phyloP scores from a whole-genome alignment of 2,329 filamentous ascomycete species.

The Epichloe brachyelytri region DNA sequence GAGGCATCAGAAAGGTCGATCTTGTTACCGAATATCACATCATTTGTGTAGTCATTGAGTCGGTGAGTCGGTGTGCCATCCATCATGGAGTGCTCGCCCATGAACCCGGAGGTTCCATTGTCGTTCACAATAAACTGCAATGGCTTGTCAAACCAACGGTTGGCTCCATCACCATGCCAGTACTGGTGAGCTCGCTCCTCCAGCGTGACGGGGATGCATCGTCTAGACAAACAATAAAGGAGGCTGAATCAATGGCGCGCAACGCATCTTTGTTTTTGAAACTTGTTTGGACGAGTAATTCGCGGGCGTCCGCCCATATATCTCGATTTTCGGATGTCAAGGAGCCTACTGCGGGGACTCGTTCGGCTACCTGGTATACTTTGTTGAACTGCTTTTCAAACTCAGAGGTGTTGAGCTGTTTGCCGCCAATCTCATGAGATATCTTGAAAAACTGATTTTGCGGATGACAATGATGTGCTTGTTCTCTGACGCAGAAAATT shows the following conservation, averaged over 20 bases:
- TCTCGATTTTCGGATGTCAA: conserved; percentile 91
- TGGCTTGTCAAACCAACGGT: conserved; percentile 97
- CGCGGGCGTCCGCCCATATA: conserved; percentile 75
- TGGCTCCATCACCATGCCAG: conserved; percentile 94
- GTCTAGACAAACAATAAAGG: conserved; percentile 88
- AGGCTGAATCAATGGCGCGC: conserved; percentile 72
- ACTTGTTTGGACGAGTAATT: conserved; percentile 61
- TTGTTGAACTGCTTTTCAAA: conserved; percentile 79
- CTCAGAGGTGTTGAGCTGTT: conserved; percentile 78
- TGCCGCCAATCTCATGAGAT: conserved; percentile 63
- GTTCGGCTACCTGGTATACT: conserved; percentile 66
- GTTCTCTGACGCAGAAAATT: conserved; percentile 62
- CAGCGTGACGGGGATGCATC: conserved; percentile 78
- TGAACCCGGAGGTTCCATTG: conserved; percentile 94
- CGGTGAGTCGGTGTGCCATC: conserved; percentile 96
- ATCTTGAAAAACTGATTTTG: conserved; percentile 99
- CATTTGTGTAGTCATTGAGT: conserved; percentile 88
- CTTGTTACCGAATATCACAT: conserved; percentile 86
- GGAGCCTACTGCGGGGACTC: conserved; percentile 62
- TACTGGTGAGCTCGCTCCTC: conserved; percentile 93
- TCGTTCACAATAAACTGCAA: conserved; percentile 97
- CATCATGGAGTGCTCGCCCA: conserved; percentile 99
- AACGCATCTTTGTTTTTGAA: conserved; percentile 67
- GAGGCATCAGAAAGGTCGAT: conserved; percentile 72
- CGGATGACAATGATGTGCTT: conserved; percentile 82